These are phyloP conservation scores for Globisporangium orthogonon DNA, from an alignment of 352 stramenopile species.

Conservation along the genomic window DNA sequence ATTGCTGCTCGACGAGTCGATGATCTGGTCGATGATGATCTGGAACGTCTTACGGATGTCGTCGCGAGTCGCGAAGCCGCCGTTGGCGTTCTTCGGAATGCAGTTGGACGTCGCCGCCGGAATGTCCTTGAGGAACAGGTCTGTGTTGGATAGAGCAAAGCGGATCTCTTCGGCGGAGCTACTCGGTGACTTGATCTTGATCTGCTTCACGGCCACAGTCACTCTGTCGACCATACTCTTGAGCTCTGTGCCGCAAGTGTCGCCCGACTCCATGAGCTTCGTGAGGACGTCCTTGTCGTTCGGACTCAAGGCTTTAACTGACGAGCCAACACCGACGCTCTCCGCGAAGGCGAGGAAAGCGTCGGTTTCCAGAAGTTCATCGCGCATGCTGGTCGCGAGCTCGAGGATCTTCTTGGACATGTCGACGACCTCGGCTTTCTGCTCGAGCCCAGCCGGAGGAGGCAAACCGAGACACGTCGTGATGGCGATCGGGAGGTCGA, in stretches of 20 bases:
- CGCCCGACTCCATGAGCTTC: slow-evolving; percentile 8
- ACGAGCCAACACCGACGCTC: background rate
- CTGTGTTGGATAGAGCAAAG: slow-evolving; percentile 26
- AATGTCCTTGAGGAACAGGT: slow-evolving; percentile 39
- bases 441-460: slow-evolving; percentile 1
- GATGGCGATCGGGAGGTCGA: slow-evolving; percentile 43
- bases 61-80: slow-evolving; percentile 38
- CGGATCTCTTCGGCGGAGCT: slow-evolving; percentile 34
- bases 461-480: slow-evolving; percentile 32
- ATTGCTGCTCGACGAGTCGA: slow-evolving; percentile 22
- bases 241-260: slow-evolving; percentile 34
- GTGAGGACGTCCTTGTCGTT: background rate
- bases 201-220: slow-evolving; percentile 24
- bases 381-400: slow-evolving; percentile 19
- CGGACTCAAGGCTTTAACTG: slow-evolving; percentile 21
- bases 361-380: slow-evolving; percentile 30
- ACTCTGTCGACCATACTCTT: slow-evolving; percentile 39
- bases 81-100: slow-evolving; percentile 24
- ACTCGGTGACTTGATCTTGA: slow-evolving; percentile 21
- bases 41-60: slow-evolving; percentile 43
- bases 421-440: slow-evolving; percentile 4
- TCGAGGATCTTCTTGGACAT: slow-evolving; percentile 14
- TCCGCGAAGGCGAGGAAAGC: slow-evolving; percentile 17
- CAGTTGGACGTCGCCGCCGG: slow-evolving; percentile 38
- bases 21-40: slow-evolving; percentile 50